Evolutionary conservation across 768 basidiomycete genomes (phyloP), one percentile per base, ranked within the genome.

Genomic region (Boletus sensibilis): DNA sequence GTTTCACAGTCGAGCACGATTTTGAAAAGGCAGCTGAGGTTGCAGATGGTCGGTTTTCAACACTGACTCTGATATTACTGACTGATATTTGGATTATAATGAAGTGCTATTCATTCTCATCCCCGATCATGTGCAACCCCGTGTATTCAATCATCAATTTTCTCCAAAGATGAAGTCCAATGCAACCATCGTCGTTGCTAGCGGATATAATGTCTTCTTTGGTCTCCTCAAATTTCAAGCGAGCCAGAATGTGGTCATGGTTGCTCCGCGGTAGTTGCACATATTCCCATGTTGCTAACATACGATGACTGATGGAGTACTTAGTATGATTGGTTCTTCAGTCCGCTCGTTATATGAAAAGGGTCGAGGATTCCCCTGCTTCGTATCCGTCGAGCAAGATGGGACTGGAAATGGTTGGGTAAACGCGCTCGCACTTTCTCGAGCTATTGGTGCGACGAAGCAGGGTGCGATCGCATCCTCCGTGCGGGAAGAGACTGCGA

Each of bases 151-250:
- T 58, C 73, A 78, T 45, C 69, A 78, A 38, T 71, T 86, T 48
- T 79, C 75, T 0, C 80, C 82, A 0, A 70, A 74, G 23, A 63
- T 85, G 71, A 84, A 83, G 69, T 65, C 72, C 29, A 67, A 68
- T 29, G 78, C 75, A 7, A 74, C 78, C 10, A 76, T 85, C 52
- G 80, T 85, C 12, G 76, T 86, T 48, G 85, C 85, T 41, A 84
- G 83, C 53, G 85, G 84, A 34, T 86, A 86, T 61, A 86, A 86
- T 55, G 83, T 86, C 34, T 83, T 82, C 68, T 85, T 74, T 73
- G 81, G 82, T 59, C 73, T 85, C 20, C 71, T 86, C 25, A 68
- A 81, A 34, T 84, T 86, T 66, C 74, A 75, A 50, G 69, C 78
- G 1, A 68, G 73, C 20, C 83, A 85, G 61, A 78, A 84, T 64